Conservation (phyloP, 768 basidiomycete genomes). For the Kwoniella botswanensis region DNA sequence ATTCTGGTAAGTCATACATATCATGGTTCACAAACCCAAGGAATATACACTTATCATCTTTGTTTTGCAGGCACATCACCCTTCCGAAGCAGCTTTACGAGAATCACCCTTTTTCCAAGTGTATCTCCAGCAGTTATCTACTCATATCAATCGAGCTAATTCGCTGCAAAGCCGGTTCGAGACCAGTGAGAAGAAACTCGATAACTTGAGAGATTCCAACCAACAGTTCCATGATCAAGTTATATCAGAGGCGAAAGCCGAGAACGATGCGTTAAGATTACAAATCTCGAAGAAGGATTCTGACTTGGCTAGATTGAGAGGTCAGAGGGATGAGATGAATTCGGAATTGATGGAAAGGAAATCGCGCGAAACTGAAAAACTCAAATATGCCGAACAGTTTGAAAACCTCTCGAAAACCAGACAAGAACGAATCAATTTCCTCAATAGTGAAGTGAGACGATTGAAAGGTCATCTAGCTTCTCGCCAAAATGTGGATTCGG, state of each 20-base stretch:
- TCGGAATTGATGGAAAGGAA: constrained; percentile 68
- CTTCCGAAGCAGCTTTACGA: constrained; percentile 44
- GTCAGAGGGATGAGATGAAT: constrained; percentile 65
- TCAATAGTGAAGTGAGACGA: constrained; percentile 74
- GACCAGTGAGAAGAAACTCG: constrained; percentile 53
- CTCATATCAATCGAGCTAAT: constrained; percentile 60
- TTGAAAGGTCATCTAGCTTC: constrained; percentile 80
- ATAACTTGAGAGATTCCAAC: constrained; percentile 37
- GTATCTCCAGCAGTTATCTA: constrained; percentile 65
- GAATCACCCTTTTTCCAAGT: constrained; percentile 63
- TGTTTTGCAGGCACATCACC: constrained; percentile 38
- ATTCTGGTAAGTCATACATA: constrained; percentile 28
- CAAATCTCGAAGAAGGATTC: constrained; percentile 52
- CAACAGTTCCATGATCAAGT: constrained; percentile 44
- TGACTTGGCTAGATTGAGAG: constrained; percentile 58
- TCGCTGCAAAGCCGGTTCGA: constrained; percentile 56
- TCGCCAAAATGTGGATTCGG: constrained; percentile 64
- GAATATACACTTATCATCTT: not conserved
- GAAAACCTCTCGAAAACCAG: constrained; percentile 68
- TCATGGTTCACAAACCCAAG: not conserved
- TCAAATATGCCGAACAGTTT: constrained; percentile 68
- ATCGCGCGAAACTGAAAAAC: constrained; percentile 67
- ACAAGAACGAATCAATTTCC: constrained; percentile 73
- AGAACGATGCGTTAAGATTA: constrained; percentile 62
- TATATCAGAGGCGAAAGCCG: constrained; percentile 38